These are phyloP conservation scores for Torulaspora microellipsoides DNA, from an alignment of 805 yeast genomes.

Conservation along the genomic window DNA sequence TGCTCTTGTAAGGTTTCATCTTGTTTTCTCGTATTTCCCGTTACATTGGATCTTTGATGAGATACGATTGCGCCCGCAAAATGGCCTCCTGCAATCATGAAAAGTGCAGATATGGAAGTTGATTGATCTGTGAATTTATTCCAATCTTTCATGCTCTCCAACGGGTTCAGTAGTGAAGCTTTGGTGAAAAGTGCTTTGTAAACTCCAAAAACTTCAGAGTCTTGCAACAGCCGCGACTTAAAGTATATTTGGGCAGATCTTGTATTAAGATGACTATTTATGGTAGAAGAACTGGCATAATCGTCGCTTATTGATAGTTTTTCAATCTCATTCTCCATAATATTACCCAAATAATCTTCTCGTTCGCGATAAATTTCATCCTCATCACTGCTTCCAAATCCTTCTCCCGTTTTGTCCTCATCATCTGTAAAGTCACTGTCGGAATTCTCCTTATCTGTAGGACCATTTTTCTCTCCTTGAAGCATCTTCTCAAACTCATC, in stretches of 20 bases:
- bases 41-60: conserved; percentile 54
- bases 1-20: conserved; percentile 52
- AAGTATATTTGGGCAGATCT: conserved; percentile 66
- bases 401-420: conserved; percentile 32
- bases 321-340: conserved; percentile 27
- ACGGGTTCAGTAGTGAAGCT: conserved; percentile 44
- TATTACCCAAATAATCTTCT: conserved; percentile 22
- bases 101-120: conserved; percentile 58
- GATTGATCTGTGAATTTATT: conserved; percentile 23
- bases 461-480: background rate
- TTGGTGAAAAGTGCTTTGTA: conserved; percentile 59
- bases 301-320: conserved; percentile 13
- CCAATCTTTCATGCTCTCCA: conserved; percentile 43
- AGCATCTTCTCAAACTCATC: conserved; percentile 51
- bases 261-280: conserved; percentile 54
- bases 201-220: conserved; percentile 52
- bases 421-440: conserved; percentile 31
- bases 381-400: conserved; percentile 33
- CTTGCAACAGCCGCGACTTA: conserved; percentile 44
- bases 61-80: conserved; percentile 93
- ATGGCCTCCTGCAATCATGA: conserved; percentile 98
- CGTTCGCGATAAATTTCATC: conserved; percentile 24
- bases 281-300: conserved; percentile 32
- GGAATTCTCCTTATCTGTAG: conserved; percentile 50
- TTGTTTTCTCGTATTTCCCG: conserved; percentile 50